Base-by-base conservation (phyloP, 352 stramenopile species). In the Sclerospora graminicola region DNA sequence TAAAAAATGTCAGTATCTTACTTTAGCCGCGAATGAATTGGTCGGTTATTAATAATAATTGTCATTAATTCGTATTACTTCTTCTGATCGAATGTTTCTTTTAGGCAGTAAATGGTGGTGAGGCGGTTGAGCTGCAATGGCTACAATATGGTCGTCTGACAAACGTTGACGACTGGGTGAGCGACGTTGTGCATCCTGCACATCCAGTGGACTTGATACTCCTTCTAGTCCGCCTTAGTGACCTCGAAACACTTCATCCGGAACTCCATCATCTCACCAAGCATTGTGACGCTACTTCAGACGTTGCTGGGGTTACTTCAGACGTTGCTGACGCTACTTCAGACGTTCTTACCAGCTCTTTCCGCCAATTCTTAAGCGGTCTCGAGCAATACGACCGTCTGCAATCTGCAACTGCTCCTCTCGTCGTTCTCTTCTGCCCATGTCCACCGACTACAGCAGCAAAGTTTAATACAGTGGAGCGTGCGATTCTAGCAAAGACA, bases 191-290 rank as follows among this genome's bases (percentile, higher is more conserved):
- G 28, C 23, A 45, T 24, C 5, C 40, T 36, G 19, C 42, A 1
- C 36, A 21, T 27, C 34, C 36, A 28, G 41, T 54, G 2, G 56
- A 82, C 45, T 51, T 86, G 16, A 45, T 83, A n/a, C 38, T 84
- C 23, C 50, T 84, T 19, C 53, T 87, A 2, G 57, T 87, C 14
- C 74, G 74, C 5, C 29, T 83, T 8, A 75, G 61, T 44, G 74
- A 87, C 46, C 53, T 84, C 2, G 56, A 64, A 45, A 53, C 59
- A 5, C 57, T 45, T 27, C 74, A 87, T 59, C 74, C 74, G 13
- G 74, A 87, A 38, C 50, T 86, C 20, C 43, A 44, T n/a, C 2
- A 41, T 4, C 6, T 16, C n/a, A 37, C 38, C 10, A 20, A 11
- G 29, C 27, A 4, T 14, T 23, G 43, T n/a, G 41, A 24, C 15